These are phyloP conservation scores for Microcyclospora pomicola DNA, from an alignment of 2,329 filamentous ascomycete species.

Conservation along the genomic window DNA sequence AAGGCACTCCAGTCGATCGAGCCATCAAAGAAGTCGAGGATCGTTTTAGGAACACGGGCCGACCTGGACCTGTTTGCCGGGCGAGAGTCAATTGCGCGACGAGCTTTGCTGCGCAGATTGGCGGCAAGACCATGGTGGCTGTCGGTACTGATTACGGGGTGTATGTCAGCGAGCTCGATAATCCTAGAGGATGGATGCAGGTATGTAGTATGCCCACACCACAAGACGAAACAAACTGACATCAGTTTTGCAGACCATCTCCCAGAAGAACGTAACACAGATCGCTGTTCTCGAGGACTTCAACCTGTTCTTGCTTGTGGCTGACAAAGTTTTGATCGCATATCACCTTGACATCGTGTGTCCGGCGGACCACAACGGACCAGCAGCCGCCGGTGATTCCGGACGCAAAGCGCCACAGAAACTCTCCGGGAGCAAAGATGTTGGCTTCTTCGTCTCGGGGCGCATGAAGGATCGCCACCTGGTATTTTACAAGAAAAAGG, in stretches of 20 bases:
- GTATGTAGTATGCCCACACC: constrained; percentile 37
- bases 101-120: constrained; percentile 63
- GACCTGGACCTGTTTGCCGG: constrained; percentile 66
- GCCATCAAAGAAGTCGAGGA: constrained; percentile 81
- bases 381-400: constrained; percentile 45
- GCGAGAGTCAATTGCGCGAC: constrained; percentile 87
- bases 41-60: constrained; percentile 49
- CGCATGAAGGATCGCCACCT: constrained; percentile 93
- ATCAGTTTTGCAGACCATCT: constrained; percentile 49
- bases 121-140: constrained; percentile 67
- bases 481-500: constrained; percentile 94
- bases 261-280: constrained; percentile 67
- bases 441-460: constrained; percentile 91
- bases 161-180: constrained; percentile 73
- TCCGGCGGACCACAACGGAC: constrained; percentile 34
- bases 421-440: constrained; percentile 72
- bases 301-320: constrained; percentile 77
- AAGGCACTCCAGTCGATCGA: constrained; percentile 79
- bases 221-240: constrained; percentile 1
- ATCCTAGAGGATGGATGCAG: constrained; percentile 81
- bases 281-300: constrained; percentile 93
- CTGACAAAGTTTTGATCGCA: constrained; percentile 80
- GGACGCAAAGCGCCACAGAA: constrained; percentile 79
- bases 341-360: constrained; percentile 83
- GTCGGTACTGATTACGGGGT: constrained; percentile 93